Evolutionary conservation across 2,329 filamentous ascomycete species (phyloP).

Genomic region (Trichoderma sp.): DNA sequence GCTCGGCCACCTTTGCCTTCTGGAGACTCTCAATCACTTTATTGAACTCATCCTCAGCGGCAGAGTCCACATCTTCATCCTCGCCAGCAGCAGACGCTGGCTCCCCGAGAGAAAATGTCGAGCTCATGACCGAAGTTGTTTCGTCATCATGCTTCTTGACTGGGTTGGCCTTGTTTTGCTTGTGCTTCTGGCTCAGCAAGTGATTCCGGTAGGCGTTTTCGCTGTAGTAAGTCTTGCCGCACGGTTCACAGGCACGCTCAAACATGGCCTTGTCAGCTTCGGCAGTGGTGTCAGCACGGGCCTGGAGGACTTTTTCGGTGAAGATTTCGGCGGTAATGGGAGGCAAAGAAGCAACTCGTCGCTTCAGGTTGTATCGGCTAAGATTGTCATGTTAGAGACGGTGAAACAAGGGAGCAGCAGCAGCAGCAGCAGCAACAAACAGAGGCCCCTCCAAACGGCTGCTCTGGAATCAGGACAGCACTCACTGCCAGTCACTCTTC

Average conservation of each 20-base stretch:
- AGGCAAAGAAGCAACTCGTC: slow-evolving; percentile 83
- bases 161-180: slow-evolving; percentile 51
- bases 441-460: background rate
- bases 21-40: slow-evolving; percentile 76
- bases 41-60: slow-evolving; percentile 71
- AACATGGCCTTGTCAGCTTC: slow-evolving; percentile 86
- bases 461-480: slow-evolving; percentile 27
- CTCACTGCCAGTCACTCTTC: slow-evolving; percentile 98
- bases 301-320: slow-evolving; percentile 90
- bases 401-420: background rate
- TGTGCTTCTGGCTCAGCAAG: slow-evolving; percentile 85
- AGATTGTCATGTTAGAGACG: background rate
- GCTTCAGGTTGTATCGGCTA: slow-evolving; percentile 94
- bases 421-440: background rate
- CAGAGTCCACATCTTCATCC: slow-evolving; percentile 55
- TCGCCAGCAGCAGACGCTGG: slow-evolving; percentile 53
- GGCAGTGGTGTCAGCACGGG: slow-evolving; percentile 77
- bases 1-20: slow-evolving; percentile 63
- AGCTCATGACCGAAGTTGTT: slow-evolving; percentile 79
- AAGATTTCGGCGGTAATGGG: slow-evolving; percentile 91
- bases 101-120: slow-evolving; percentile 86
- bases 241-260: slow-evolving; percentile 76
- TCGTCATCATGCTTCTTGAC: slow-evolving; percentile 57
- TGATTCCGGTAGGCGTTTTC: slow-evolving; percentile 96
- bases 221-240: slow-evolving; percentile 91